phyloP scores from a whole-genome alignment of 2,329 filamentous ascomycete species.

The Coniochaeta prunicola region DNA sequence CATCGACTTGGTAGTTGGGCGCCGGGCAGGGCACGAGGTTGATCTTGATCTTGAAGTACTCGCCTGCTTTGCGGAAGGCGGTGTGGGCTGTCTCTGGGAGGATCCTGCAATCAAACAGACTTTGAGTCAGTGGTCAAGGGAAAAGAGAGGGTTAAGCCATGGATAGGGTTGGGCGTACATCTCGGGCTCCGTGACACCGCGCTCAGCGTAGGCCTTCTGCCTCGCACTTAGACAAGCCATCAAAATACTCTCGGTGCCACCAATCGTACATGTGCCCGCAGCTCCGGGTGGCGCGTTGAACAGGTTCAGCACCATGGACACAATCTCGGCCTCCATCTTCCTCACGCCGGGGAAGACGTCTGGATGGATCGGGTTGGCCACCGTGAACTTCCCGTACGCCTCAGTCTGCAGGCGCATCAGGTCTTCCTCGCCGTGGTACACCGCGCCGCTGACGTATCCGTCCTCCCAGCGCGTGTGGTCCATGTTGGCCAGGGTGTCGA shows the following conservation, averaged over 20 bases:
- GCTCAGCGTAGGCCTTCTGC: conserved; percentile 80
- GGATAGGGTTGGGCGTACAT: conserved; percentile 52
- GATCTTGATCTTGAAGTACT: conserved; percentile 95
- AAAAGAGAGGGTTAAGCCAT: neutral
- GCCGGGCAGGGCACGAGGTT: conserved; percentile 84
- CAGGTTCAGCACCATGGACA: conserved; percentile 85
- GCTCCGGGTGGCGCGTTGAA: conserved; percentile 85
- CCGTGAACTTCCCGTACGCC: conserved; percentile 89
- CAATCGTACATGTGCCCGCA: conserved; percentile 83
- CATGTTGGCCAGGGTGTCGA: conserved; percentile 73
- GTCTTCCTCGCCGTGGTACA: conserved; percentile 87
- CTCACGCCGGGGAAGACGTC: conserved; percentile 96
- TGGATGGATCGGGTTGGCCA: conserved; percentile 93
- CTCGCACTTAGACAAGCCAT: conserved; percentile 90
- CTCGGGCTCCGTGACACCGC: conserved; percentile 85
- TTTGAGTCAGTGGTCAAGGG: conserved; percentile 10
- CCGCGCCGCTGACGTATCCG: conserved; percentile 85
- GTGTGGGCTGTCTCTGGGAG: conserved; percentile 91
- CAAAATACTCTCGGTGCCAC: conserved; percentile 92
- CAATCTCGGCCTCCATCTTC: conserved; percentile 98
- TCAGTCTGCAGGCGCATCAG: conserved; percentile 81
- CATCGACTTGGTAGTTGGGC: conserved; percentile 76
- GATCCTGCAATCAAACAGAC: conserved; percentile 54
- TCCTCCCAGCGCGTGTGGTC: conserved; percentile 97
- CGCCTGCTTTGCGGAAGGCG: conserved; percentile 88